These are phyloP conservation scores for Candida odintsovae DNA, from an alignment of 805 yeast species.

Conservation along the genomic window DNA sequence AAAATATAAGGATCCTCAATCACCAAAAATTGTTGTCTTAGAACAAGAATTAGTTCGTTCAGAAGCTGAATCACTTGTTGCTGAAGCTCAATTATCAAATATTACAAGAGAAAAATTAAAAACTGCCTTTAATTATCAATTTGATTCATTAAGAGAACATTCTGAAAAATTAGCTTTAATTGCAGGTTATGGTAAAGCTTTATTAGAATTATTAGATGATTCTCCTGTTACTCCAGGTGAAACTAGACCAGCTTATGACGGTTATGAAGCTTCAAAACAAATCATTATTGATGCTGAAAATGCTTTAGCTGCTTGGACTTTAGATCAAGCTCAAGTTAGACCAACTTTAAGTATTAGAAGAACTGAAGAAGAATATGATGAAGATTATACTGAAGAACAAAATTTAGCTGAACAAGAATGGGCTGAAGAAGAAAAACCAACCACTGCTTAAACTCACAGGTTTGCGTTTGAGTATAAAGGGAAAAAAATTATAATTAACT, in stretches of 20 bases:
- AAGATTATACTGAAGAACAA: conserved; percentile 44
- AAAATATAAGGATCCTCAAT: conserved; percentile 81
- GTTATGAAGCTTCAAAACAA: conserved; percentile 84
- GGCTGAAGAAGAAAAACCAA: conserved; percentile 34
- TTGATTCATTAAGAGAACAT: conserved; percentile 79
- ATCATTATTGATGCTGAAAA: conserved; percentile 81
- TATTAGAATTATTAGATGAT: conserved; percentile 77
- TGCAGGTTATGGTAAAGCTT: conserved; percentile 87
- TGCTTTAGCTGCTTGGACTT: conserved; percentile 79
- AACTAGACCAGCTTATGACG: conserved; percentile 85
- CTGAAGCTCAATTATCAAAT: conserved; percentile 86
- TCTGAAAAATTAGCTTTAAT: conserved; percentile 81
- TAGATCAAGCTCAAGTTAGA: conserved; percentile 75
- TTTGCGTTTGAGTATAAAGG: no score
- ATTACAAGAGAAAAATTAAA: conserved; percentile 83
- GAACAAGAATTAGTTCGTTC: conserved; percentile 90
- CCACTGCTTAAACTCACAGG: conserved; percentile 14
- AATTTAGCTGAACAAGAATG: conserved; percentile 48
- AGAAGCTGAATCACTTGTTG: conserved; percentile 87
- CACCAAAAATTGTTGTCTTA: conserved; percentile 69
- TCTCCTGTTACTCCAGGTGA: conserved; percentile 89
- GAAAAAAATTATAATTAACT: not conserved
- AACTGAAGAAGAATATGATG: conserved; percentile 44
- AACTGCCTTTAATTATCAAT: conserved; percentile 78
- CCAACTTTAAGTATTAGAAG: conserved; percentile 69